Base-by-base conservation (phyloP, 768 basidiomycete genomes). In the Podaxis sp. region DNA sequence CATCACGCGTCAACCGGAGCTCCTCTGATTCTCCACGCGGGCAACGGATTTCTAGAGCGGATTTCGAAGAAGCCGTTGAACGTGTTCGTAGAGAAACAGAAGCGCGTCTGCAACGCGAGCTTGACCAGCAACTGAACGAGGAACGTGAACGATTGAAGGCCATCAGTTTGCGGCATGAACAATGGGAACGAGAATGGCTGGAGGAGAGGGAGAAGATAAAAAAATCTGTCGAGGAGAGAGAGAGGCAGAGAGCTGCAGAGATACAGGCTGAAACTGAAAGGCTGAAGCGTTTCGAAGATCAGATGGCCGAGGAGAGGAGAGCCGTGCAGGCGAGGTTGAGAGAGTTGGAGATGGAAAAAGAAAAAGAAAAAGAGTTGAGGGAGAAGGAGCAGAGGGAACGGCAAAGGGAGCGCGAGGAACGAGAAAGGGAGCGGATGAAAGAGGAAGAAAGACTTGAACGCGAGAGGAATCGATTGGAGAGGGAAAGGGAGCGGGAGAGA, bases 131-230 rank as follows among this genome's bases (percentile, higher is more conserved):
- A 4, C 5, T 62, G 41, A 37, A 37, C 12, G 30, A 55, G 10
- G 55, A 62, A 40, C 55, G 61, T 20, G 26, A 49, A 20, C 46
- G 61, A 1, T 46, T 62, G 15, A 33, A 40, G 24, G 20, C 38
- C n/a, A 38, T 28, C 6, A 41, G 22, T 11, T 22, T 60, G 2
- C 37, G 50, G 41, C 50, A 37, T 12, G 61, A 62, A 15, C 44
- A 56, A 20, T 49, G 46, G 46, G 36, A 56, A 26, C 30, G 26
- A 20, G 46, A 50, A 54, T 4, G 38, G 5, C 24, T 8, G 3
- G 55, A 62, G 24, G 54, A 56, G 53, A 55, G 54, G 13, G 46
- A 62, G 4, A n/a, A 24, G 28, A 15, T 54, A n/a, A 20, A n/a
- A 7, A 13, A 22, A 12, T 12, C 36, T 15, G 30, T 50, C 7